Evolutionary conservation across 1,139 yeast species (phyloP).

Genomic region (Kodamaea derodonti): DNA sequence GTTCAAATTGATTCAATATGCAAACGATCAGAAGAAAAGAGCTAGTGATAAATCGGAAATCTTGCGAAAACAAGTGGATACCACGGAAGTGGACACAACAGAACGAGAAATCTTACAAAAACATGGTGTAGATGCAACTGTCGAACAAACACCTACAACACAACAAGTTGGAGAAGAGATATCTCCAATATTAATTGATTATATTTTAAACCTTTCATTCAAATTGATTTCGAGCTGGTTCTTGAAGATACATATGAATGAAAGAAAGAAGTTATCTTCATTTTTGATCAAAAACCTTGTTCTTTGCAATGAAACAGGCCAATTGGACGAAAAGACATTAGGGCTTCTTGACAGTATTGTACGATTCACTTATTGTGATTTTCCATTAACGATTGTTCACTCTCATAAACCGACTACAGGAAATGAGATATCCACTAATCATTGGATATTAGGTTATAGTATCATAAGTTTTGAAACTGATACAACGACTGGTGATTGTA

Average conservation of each 20-base stretch:
- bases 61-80: background rate
- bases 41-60: slow-evolving; percentile 8
- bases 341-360: slow-evolving; percentile 67
- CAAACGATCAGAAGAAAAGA: slow-evolving; percentile 45
- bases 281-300: slow-evolving; percentile 61
- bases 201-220: slow-evolving; percentile 61
- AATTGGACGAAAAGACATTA: slow-evolving; percentile 48
- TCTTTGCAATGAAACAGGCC: slow-evolving; percentile 27
- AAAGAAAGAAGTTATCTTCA: slow-evolving; percentile 56
- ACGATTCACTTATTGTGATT: slow-evolving; percentile 64
- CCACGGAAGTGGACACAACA: background rate
- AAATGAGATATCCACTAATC: slow-evolving; percentile 27
- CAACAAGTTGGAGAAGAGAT: slow-evolving; percentile 31
- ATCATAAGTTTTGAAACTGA: slow-evolving; percentile 58
- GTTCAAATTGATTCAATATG: slow-evolving; percentile 72
- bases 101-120: slow-evolving; percentile 18
- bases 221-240: slow-evolving; percentile 73
- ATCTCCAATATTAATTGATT: slow-evolving; percentile 52
- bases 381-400: slow-evolving; percentile 48
- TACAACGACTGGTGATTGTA: slow-evolving; percentile 48
- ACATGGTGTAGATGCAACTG: slow-evolving; percentile 43
- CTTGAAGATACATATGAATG: slow-evolving; percentile 55
- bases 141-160: slow-evolving; percentile 49
- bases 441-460: slow-evolving; percentile 64
- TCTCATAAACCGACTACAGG: slow-evolving; percentile 13